Evolutionary conservation across 805 yeast species (phyloP).

Genomic region (Kodamaea restingae): DNA sequence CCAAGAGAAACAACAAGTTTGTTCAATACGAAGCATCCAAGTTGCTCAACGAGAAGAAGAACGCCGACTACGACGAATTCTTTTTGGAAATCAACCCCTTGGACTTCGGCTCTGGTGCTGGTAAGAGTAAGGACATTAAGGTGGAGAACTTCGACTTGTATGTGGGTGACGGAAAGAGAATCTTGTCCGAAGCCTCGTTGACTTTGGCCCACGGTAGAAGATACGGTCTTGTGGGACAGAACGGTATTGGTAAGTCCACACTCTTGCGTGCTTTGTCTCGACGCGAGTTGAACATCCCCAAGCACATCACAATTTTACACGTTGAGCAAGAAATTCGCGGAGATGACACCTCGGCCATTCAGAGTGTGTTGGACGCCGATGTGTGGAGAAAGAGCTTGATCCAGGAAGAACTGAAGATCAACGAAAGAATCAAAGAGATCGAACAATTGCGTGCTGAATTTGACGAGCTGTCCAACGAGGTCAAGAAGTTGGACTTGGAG

Average conservation of each 20-base stretch:
- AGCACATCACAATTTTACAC: slow-evolving; percentile 90
- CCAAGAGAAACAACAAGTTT: slow-evolving; percentile 78
- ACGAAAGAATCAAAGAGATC: slow-evolving; percentile 71
- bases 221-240: slow-evolving; percentile 96
- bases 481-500: slow-evolving; percentile 80
- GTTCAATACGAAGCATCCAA: slow-evolving; percentile 94
- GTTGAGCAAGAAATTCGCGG: slow-evolving; percentile 97
- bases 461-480: slow-evolving; percentile 66
- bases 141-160: slow-evolving; percentile 89
- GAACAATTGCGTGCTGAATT: slow-evolving; percentile 66
- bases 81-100: slow-evolving; percentile 93
- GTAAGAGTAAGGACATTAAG: slow-evolving; percentile 95
- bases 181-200: slow-evolving; percentile 80
- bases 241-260: slow-evolving; percentile 99
- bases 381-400: slow-evolving; percentile 95
- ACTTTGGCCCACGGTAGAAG: slow-evolving; percentile 89
- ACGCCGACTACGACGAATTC: slow-evolving; percentile 87
- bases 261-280: slow-evolving; percentile 84
- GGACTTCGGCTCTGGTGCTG: slow-evolving; percentile 77
- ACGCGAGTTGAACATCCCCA: slow-evolving; percentile 91
- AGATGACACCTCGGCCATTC: slow-evolving; percentile 86
- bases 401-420: slow-evolving; percentile 68
- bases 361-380: slow-evolving; percentile 97
- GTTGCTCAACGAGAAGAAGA: slow-evolving; percentile 59
- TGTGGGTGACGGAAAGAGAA: slow-evolving; percentile 94